phyloP scores from a whole-genome alignment of 83 land plant genomes.

The Thuja plicata region DNA sequence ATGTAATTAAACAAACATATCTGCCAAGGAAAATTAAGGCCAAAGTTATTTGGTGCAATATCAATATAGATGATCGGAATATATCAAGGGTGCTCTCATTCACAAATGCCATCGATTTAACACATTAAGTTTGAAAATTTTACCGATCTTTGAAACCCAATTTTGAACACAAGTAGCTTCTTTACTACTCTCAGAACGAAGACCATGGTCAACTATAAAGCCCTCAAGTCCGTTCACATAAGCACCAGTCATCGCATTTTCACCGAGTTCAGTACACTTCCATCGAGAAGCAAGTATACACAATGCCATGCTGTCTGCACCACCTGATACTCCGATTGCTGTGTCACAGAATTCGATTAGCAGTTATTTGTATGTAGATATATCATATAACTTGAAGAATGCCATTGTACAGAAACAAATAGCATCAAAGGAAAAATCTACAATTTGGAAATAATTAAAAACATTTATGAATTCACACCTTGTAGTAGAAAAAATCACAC shows the following conservation, averaged over 20 bases:
- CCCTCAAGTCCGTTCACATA: slow-evolving; percentile 56
- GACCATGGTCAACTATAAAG: slow-evolving; percentile 83
- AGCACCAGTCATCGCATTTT: slow-evolving; percentile 6
- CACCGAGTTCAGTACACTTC: slow-evolving; percentile 35
- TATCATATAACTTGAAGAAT: not conserved
- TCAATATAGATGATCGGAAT: not conserved
- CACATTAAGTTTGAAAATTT: not conserved
- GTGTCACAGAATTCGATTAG: slow-evolving; percentile 10
- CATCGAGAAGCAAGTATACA: slow-evolving; percentile 69
- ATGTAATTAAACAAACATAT: not conserved
- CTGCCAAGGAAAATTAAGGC: not conserved
- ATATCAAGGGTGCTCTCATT: not conserved
- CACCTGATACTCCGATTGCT: slow-evolving; percentile 96
- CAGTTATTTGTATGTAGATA: not conserved
- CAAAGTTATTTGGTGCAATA: not conserved
- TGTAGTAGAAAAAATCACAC: not conserved
- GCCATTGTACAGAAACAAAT: not conserved
- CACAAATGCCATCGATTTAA: not conserved
- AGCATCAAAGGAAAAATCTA: not conserved
- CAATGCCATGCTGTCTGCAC: slow-evolving; percentile 93
- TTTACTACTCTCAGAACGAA: slow-evolving; percentile 71
- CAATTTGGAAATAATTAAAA: not conserved
- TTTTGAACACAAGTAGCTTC: slow-evolving; percentile 64
- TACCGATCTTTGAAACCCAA: slow-evolving; percentile 55
- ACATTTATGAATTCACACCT: not conserved